phyloP scores from a whole-genome alignment of 768 basidiomycete species.

The Pisolithus orientalis region DNA sequence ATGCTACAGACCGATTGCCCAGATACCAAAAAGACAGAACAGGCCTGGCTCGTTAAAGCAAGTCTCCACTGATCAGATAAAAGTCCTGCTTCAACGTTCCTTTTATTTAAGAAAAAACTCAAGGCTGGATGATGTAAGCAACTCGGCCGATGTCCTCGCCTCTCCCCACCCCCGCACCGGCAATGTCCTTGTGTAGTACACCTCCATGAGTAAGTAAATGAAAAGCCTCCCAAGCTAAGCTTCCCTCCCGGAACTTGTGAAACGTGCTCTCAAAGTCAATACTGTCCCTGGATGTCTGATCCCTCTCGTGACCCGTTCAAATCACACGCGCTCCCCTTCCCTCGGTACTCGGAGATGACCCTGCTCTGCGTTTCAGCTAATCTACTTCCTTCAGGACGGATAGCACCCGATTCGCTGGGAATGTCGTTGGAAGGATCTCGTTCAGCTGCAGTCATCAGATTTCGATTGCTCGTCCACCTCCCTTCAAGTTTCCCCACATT shows the following conservation, averaged over 20 bases:
- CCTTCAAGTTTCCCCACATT: background rate
- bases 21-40: background rate
- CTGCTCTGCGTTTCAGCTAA: background rate
- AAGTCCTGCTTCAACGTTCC: too few species aligned
- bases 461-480: background rate
- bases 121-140: too few species aligned
- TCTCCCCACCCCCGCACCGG: conserved; percentile 24
- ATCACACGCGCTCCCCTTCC: background rate
- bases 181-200: background rate
- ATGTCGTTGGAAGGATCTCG: background rate
- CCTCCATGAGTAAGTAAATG: background rate
- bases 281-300: background rate
- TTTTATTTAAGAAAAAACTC: too few species aligned
- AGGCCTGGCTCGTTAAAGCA: background rate
- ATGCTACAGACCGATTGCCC: background rate
- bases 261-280: background rate
- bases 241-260: conserved; percentile 1
- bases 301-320: background rate
- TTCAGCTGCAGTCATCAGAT: too few species aligned
- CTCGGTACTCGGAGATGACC: conserved; percentile 2
- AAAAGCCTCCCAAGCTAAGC: background rate
- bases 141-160: conserved; percentile 5
- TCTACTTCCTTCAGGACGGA: background rate
- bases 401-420: background rate
- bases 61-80: background rate